Base-by-base conservation (phyloP, 805 yeast species). In the Kodamaea nitidulidarum region DNA sequence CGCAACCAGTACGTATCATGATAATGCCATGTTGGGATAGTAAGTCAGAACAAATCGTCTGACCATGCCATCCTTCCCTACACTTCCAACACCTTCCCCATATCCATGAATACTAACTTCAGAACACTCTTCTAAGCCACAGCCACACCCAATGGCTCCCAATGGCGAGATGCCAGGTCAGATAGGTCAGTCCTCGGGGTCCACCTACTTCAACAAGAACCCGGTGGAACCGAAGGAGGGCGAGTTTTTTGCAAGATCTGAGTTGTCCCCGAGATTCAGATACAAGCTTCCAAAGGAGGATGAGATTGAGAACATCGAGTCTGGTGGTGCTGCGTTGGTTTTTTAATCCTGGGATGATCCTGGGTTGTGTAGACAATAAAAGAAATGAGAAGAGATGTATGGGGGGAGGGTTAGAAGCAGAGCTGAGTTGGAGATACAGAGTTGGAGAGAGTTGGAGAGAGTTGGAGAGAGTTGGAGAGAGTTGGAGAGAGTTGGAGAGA, bases 311-410 rank as follows among this genome's bases (percentile, higher is more conserved):
- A 75, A 78, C 47, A 78, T 91, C 50, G 75, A 80, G 50, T 71
- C 76, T 38, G 98, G 98, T 41, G 97, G 96, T 50, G 96, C 95
- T 25, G 79, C 73, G 27, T 53, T 72, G 32, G 62, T 76, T 10
- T 74, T 62, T 49, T 76, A 67, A 27, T 27, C 31, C 31, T 7
- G 31, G 31, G 12, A 27, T 25, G 28, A 25, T 25, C 14, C 10
- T 5, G 14, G 28, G 28, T n/a, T n/a, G n/a, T n/a, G n/a, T n/a
- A n/a, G n/a, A n/a, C n/a, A n/a, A n/a, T n/a, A n/a, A n/a, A n/a
- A n/a, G n/a, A n/a, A n/a, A n/a, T n/a, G n/a, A n/a, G n/a, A n/a
- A n/a, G n/a, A n/a, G n/a, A n/a, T n/a, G n/a, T n/a, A n/a, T n/a
- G n/a, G n/a, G n/a, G n/a, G n/a, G n/a, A n/a, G n/a, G n/a, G n/a